These are phyloP conservation scores for Rhynchospora tenuis DNA, from an alignment of 176 grass and related monocot genomes.

Conservation along the genomic window DNA sequence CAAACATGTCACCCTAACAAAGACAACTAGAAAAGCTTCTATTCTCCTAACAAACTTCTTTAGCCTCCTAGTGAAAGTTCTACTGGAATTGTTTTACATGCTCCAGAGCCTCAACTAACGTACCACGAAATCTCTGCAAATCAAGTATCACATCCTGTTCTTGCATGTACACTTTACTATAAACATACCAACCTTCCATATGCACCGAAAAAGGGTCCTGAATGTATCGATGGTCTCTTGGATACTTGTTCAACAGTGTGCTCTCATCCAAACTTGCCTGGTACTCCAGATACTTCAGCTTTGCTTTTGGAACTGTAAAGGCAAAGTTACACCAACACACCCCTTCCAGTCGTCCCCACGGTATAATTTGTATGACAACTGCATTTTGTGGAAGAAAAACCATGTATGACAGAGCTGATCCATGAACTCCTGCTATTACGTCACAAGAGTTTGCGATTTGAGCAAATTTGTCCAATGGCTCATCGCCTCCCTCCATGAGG, in stretches of 20 bases:
- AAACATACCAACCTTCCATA: slow-evolving; percentile 28
- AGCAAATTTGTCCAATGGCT: not conserved
- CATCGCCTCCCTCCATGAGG: slow-evolving; percentile 10
- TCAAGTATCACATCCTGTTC: slow-evolving; percentile 18
- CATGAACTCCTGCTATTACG: slow-evolving; percentile 28
- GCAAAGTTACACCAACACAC: slow-evolving; percentile 18
- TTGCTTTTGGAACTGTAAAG: not conserved
- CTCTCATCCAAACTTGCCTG: slow-evolving; percentile 22
- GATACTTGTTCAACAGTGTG: slow-evolving; percentile 25
- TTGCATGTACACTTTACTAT: not conserved
- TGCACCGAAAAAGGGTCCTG: slow-evolving; percentile 23
- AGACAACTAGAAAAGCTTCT: too few species aligned
- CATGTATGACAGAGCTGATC: slow-evolving; percentile 21
- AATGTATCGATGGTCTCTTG: slow-evolving; percentile 26
- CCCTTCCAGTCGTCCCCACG: slow-evolving; percentile 15
- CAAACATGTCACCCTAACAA: too few species aligned
- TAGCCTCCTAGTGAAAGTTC: too few species aligned
- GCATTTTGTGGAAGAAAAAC: slow-evolving; percentile 25
- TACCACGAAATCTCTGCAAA: slow-evolving; percentile 17
- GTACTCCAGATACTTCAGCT: slow-evolving; percentile 27
- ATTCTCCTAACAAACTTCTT: too few species aligned
- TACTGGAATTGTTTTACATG: too few species aligned
- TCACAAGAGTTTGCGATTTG: slow-evolving; percentile 30
- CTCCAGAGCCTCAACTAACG: slow-evolving; percentile 6
- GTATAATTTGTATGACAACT: slow-evolving; percentile 25